Evolutionary conservation across 768 basidiomycete genomes (phyloP).

Genomic region (Suillus alpinus): DNA sequence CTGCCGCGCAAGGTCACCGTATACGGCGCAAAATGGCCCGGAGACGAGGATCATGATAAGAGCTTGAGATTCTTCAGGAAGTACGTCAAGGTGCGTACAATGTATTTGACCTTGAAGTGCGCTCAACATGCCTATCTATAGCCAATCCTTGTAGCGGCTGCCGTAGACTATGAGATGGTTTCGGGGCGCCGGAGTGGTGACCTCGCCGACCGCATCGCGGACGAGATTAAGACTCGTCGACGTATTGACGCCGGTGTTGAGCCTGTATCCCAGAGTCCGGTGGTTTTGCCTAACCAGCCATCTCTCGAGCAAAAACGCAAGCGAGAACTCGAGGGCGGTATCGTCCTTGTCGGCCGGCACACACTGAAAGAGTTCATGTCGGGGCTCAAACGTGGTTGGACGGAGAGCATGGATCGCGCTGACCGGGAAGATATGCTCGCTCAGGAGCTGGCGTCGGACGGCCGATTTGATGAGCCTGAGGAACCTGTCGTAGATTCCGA

Average conservation of each 20-base stretch:
- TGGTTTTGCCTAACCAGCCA: conserved; percentile 52
- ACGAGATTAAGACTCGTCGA: conserved; percentile 69
- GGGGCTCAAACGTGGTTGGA: conserved; percentile 84
- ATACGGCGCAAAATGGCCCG: conserved; percentile 89
- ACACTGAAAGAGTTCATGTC: conserved; percentile 95
- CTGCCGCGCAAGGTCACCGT: conserved; percentile 79
- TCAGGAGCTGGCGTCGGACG: conserved; percentile 64
- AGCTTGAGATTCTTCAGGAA: conserved; percentile 88
- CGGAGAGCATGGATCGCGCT: conserved; percentile 61
- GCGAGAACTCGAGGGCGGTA: conserved; percentile 76
- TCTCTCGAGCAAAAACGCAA: conserved; percentile 50
- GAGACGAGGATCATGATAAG: conserved; percentile 88
- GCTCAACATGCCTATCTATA: conserved; percentile 31
- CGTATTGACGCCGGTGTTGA: conserved; percentile 68
- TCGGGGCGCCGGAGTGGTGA: conserved; percentile 84
- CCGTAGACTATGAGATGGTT: conserved; percentile 86
- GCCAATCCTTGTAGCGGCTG: conserved; percentile 94
- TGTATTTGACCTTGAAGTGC: conserved; percentile 11
- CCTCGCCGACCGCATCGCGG: conserved; percentile 70
- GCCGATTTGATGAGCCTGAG: conserved; percentile 71
- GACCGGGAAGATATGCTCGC: conserved; percentile 74
- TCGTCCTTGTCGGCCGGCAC: conserved; percentile 82
- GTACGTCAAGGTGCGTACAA: conserved; percentile 84
- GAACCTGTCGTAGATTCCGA: conserved; percentile 25
- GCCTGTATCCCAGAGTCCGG: conserved; percentile 36